Conservation (phyloP, 192 early-diverging fungal species). For the Podila horticola region DNA sequence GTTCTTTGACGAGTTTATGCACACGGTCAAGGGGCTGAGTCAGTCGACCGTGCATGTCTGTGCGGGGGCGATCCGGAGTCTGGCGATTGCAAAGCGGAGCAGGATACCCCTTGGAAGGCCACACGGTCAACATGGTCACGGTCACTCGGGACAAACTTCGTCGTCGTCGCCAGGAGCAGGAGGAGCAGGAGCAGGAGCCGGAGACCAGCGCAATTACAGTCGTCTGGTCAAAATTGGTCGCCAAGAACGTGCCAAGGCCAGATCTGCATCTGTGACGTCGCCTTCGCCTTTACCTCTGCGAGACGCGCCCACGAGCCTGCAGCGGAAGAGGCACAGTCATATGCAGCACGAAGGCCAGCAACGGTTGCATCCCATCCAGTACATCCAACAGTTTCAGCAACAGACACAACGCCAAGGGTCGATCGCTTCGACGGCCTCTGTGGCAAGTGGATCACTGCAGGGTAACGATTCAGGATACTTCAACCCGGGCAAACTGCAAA, state of each 20-base stretch:
- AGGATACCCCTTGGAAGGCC: constrained; percentile 20
- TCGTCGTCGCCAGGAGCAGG: neutral
- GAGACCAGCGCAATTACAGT: constrained; percentile 25
- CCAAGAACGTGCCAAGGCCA: constrained; percentile 43
- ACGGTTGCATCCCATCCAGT: constrained; percentile 2
- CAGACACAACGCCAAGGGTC: constrained; percentile 17
- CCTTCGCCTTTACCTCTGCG: constrained; percentile 14
- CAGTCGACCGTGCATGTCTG: constrained; percentile 46
- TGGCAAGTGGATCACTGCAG: constrained; percentile 5
- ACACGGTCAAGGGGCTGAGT: constrained; percentile 45
- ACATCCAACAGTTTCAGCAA: constrained; percentile 12
- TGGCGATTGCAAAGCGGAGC: constrained; percentile 41
- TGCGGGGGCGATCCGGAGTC: constrained; percentile 40
- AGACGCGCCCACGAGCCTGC: constrained; percentile 5
- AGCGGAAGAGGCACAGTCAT: constrained; percentile 40
- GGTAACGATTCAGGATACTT: constrained; percentile 14
- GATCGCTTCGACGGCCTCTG: constrained; percentile 2
- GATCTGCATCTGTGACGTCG: constrained; percentile 18
- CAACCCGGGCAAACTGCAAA: constrained; percentile 44
- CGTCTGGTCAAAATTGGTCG: constrained; percentile 47
- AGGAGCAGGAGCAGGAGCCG: neutral
- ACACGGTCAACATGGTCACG: neutral
- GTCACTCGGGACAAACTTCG: neutral
- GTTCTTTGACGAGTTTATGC: constrained; percentile 54
- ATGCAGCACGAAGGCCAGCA: constrained; percentile 40